Evolutionary conservation across 805 yeast genomes (phyloP).

Genomic region (Ogataea chonburiensis): DNA sequence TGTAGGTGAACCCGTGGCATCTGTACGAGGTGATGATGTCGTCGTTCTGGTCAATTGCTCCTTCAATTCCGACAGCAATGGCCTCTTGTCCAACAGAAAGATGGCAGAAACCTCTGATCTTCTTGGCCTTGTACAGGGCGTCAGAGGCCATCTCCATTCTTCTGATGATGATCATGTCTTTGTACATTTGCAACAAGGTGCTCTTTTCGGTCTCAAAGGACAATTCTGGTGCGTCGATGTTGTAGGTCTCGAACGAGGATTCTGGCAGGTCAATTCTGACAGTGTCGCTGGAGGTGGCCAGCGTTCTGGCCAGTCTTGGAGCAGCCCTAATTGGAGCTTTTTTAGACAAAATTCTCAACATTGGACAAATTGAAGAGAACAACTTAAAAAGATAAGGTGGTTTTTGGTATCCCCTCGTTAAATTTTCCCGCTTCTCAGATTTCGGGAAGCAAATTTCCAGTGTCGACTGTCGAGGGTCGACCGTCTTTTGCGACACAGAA

Average conservation of each 20-base stretch:
- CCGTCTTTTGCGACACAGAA: constrained; percentile 1
- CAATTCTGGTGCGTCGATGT: constrained; percentile 69
- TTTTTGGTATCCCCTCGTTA: constrained; percentile 8
- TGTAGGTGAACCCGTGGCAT: constrained; percentile 97
- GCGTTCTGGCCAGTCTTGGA: constrained; percentile 27
- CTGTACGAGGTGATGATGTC: constrained; percentile 95
- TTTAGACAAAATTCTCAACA: constrained; percentile 12
- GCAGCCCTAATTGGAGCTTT: constrained; percentile 9
- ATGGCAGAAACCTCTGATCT: constrained; percentile 98
- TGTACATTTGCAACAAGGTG: constrained; percentile 85
- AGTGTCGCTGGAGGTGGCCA: constrained; percentile 34
- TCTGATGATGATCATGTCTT: constrained; percentile 90
- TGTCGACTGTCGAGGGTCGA: constrained; percentile 11
- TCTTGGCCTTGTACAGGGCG: constrained; percentile 96
- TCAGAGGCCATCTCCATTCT: constrained; percentile 99
- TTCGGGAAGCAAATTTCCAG: constrained; percentile 26
- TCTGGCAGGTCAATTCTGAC: constrained; percentile 66
- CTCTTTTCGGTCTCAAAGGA: constrained; percentile 77
- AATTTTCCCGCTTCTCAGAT: constrained; percentile 4
- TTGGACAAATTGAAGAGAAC: constrained; percentile 3
- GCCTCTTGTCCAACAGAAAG: constrained; percentile 99
- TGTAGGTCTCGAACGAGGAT: constrained; percentile 80
- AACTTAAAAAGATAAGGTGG: constrained; percentile 8
- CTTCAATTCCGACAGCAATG: constrained; percentile 96
- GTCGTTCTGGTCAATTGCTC: constrained; percentile 83